Evolutionary conservation across 1,284 basidiomycete genomes (phyloP).

Genomic region (Apiotrichum mycotoxinovorans): DNA sequence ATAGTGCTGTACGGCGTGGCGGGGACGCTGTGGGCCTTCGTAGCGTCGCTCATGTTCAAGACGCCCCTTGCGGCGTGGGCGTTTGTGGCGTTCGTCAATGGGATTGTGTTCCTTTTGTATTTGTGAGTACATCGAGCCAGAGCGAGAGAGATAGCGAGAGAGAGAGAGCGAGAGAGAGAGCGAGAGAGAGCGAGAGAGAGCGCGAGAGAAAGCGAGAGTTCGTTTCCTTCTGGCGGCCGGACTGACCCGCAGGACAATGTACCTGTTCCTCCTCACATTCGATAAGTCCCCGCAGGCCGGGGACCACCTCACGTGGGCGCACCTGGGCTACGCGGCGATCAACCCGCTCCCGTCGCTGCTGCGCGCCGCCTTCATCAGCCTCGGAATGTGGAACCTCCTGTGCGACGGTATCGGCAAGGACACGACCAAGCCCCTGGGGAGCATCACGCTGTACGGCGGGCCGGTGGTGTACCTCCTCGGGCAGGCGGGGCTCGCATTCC

Average conservation of each 20-base stretch:
- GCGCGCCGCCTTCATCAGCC: constrained; percentile 65
- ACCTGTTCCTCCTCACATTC: constrained; percentile 66
- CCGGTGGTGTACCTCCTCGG: constrained; percentile 70
- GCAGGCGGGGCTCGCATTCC: constrained; percentile 57
- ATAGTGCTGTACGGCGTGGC: constrained; percentile 68
- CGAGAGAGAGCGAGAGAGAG: too few relatives aligned
- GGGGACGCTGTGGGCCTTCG: constrained; percentile 65
- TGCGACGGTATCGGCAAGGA: constrained; percentile 60
- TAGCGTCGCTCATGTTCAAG: constrained; percentile 60
- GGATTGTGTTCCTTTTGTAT: constrained; percentile 64
- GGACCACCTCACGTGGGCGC: constrained; percentile 59
- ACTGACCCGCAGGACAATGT: constrained; percentile 53
- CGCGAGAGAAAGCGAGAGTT: too few relatives aligned
- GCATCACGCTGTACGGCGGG: constrained; percentile 64
- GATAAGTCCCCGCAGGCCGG: constrained; percentile 56
- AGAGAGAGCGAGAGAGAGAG: too few relatives aligned
- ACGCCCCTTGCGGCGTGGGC: constrained; percentile 73
- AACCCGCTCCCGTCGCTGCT: constrained; percentile 64
- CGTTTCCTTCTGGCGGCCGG: too few relatives aligned
- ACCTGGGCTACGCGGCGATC: constrained; percentile 64
- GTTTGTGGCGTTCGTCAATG: constrained; percentile 67
- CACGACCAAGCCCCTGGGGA: constrained; percentile 54
- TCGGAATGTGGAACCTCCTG: constrained; percentile 72
- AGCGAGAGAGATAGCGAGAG: too few relatives aligned
- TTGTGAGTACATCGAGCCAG: too few relatives aligned